Base-by-base conservation (phyloP, 495 filamentous ascomycete genomes). In the Penicillium turbatum region DNA sequence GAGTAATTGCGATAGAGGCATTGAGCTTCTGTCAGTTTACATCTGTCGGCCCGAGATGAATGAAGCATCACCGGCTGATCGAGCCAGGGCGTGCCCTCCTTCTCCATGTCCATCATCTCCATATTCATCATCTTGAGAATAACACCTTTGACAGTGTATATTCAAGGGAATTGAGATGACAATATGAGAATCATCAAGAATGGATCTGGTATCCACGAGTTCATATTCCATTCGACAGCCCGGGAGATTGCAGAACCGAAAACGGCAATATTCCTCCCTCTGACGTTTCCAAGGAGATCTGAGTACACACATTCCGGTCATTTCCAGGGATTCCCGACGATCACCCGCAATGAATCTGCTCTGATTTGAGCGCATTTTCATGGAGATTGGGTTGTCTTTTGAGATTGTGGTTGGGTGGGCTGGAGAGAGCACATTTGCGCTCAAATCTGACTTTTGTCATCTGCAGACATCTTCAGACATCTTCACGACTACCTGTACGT, bases 41-140 rank as follows among this genome's bases (percentile, higher is more conserved):
- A 82, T 19, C 53, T 60, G 9, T 66, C 70, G 12, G 66, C 71
- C 3, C 78, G 69, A 34, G 65, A 73, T 7, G 75, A 77, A 54
- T 78, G 75, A 50, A 82, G 71, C 68, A 72, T 69, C 46, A 77
- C 68, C 26, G 74, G 76, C 49, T 69, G 60, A 37, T 73, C 68
- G 1, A 79, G 69, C 76, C 76, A 77, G 54, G 73, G 74, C 1
- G 57, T 32, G 9, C 53, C 37, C 7, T 38, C 19, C 37, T 58
- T 62, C 16, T 59, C 19, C 64, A 58, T 67, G 16, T 61, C 52
- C 56, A 56, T 63, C 21, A n/a, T n/a, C n/a, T n/a, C 19, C 64
- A 58, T 67, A 13, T 61, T 49, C 56, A 56, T 63, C 21, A 60
- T 54, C 57, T 58, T 67, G 43, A 4, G 21, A 24, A 24, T 4